These are phyloP conservation scores for Brassica hybrid DNA, from an alignment of 441 rosid species.

Conservation along the genomic window DNA sequence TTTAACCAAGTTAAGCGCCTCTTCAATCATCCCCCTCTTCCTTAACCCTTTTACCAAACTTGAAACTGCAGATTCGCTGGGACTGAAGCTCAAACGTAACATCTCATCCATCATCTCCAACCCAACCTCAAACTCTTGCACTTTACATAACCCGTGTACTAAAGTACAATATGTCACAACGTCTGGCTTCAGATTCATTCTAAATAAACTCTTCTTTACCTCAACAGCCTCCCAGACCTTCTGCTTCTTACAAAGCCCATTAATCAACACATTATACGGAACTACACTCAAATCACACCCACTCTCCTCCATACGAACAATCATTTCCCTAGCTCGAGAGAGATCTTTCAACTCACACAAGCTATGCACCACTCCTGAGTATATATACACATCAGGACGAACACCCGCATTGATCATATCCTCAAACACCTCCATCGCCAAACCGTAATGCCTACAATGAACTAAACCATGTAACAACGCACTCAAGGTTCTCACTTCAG, in stretches of 20 bases:
- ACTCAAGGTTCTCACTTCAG: slow-evolving; percentile 75
- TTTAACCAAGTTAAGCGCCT: slow-evolving; percentile 63
- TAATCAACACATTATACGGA: slow-evolving; percentile 75
- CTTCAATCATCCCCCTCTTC: slow-evolving; percentile 57
- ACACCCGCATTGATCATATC: slow-evolving; percentile 55
- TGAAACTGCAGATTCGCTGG: slow-evolving; percentile 74
- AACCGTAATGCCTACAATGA: slow-evolving; percentile 57
- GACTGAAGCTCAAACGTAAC: slow-evolving; percentile 62
- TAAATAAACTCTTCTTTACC: slow-evolving; percentile 60
- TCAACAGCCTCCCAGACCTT: slow-evolving; percentile 68
- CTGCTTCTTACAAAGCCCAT: slow-evolving; percentile 75
- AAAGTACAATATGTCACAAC: slow-evolving; percentile 72
- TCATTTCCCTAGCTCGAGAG: slow-evolving; percentile 60
- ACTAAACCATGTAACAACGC: slow-evolving; percentile 66
- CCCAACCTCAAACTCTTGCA: slow-evolving; percentile 64
- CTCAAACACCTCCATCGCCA: slow-evolving; percentile 64
- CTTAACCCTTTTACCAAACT: slow-evolving; percentile 73
- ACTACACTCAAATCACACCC: slow-evolving; percentile 64
- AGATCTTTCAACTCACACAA: slow-evolving; percentile 76
- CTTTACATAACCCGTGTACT: slow-evolving; percentile 72
- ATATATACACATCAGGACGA: slow-evolving; percentile 60
- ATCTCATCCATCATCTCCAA: slow-evolving; percentile 65
- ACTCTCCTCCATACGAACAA: slow-evolving; percentile 55
- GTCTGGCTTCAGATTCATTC: slow-evolving; percentile 57
- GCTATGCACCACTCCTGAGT: slow-evolving; percentile 64